Base-by-base conservation (phyloP, 257 asterid genomes). In the Echites panduratus region DNA sequence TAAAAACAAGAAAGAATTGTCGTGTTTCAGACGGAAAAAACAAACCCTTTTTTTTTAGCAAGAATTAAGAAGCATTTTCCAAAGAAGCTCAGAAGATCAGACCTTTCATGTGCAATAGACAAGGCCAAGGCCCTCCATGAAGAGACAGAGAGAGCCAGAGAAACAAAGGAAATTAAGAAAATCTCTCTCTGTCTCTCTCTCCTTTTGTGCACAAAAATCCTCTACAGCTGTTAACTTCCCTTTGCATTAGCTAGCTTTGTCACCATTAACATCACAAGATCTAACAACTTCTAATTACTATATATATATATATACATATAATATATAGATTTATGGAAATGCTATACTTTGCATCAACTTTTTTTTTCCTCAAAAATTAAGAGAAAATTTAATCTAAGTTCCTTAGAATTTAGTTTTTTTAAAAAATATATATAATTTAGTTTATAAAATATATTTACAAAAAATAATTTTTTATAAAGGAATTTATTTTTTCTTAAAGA, bases 51-150 rank as follows among this genome's bases (percentile, higher is more conserved):
- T 50, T 17, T 50, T 17, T 6, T 41, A 67, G 62, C 75, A 72
- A n/a, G n/a, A n/a, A n/a, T n/a, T n/a, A 68, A 35, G 68, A 70
- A 78, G 82, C 76, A 62, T 65, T n/a, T n/a, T n/a, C n/a, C 26
- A 35, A 44, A 24, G 66, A 77, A 58, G 70, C 56, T 75, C 76
- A 73, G 73, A 62, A n/a, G n/a, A n/a, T n/a, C n/a, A 75, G 83
- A 74, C 68, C 70, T 72, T 78, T 79, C 86, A 82, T 81, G 89
- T 84, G 91, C 79, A 16, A 35, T 54, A 62, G 71, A 52, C 76
- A 65, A 26, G 12, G 12, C 44, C 35, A 27, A 58, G 19, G 38
- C 64, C 41, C 41, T 27, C 41, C 41, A 58, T 58, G 65, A 14
- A 58, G 65, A 58, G 65, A 58, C 20, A 27, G 40, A 58, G 65